Evolutionary conservation across 306 rosid species (phyloP).

Genomic region (Trifolium subterraneum): DNA sequence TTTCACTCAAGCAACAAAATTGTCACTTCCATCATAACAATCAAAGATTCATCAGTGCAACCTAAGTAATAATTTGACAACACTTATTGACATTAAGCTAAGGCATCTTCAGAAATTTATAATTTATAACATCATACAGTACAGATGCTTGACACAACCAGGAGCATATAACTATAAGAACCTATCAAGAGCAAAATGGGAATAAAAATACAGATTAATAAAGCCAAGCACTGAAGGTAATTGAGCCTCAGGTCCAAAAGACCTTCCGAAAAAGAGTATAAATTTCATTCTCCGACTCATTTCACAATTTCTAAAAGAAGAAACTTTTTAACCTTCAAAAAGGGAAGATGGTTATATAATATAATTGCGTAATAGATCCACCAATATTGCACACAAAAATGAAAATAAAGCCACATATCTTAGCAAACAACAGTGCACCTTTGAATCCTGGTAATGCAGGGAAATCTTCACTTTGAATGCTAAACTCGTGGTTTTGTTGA

Average conservation of each 20-base stretch:
- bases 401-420: background rate
- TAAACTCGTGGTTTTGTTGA: constrained; percentile 98
- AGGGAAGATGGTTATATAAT: background rate
- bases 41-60: constrained; percentile 9
- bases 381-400: constrained; percentile 10
- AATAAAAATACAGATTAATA: background rate
- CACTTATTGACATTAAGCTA: constrained; percentile 9
- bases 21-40: constrained; percentile 31
- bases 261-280: background rate
- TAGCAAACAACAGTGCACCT: constrained; percentile 61
- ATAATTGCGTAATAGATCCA: background rate
- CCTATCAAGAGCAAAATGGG: constrained; percentile 17
- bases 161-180: constrained; percentile 9
- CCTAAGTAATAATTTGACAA: constrained; percentile 8
- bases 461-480: constrained; percentile 96
- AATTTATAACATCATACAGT: constrained; percentile 1
- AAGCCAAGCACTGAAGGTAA: constrained; percentile 21
- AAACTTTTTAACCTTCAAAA: constrained; percentile 14
- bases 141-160: constrained; percentile 12
- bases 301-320: constrained; percentile 1
- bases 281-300: constrained; percentile 3
- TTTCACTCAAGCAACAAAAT: constrained; percentile 14
- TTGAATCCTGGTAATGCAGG: constrained; percentile 97
- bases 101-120: constrained; percentile 31
- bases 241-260: constrained; percentile 20